These are phyloP conservation scores for Jacaranda copaia DNA, from an alignment of 257 asterid genomes.

Conservation along the genomic window DNA sequence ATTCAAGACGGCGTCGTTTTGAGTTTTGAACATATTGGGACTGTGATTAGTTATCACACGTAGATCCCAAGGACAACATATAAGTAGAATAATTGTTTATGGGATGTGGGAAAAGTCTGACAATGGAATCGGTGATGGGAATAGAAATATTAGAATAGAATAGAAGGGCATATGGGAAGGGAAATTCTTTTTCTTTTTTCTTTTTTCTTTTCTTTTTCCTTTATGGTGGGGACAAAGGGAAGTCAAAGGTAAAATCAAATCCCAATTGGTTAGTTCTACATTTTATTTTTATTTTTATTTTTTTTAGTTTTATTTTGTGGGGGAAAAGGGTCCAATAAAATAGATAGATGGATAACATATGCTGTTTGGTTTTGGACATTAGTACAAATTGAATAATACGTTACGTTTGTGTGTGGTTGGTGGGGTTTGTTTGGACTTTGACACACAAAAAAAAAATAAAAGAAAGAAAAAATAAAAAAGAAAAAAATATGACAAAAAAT, in stretches of 20 bases:
- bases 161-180: not conserved
- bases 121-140: slow-evolving; percentile 43
- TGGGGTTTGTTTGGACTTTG: slow-evolving; percentile 35
- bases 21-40: not conserved
- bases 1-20: slow-evolving; percentile 37
- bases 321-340: not conserved
- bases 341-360: not conserved
- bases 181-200: not conserved
- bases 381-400: not conserved
- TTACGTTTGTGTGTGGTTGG: slow-evolving; percentile 31
- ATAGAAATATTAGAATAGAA: not conserved
- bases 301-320: not conserved
- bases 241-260: slow-evolving; percentile 32
- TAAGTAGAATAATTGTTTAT: slow-evolving; percentile 25
- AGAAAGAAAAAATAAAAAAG: too few relatives aligned
- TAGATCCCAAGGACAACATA: slow-evolving; percentile 37
- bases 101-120: slow-evolving; percentile 43
- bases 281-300: not conserved
- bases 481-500: slow-evolving; percentile 33
- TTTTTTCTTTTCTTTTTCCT: not conserved
- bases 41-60: slow-evolving; percentile 35
- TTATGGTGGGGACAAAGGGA: slow-evolving; percentile 7
- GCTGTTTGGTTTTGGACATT: not conserved
- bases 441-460: slow-evolving; percentile 38
- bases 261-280: not conserved